Percentiles rank a stretch among this genome's conserved stretches.
Evolutionary conservation across 305 asterid species (phyloP).

Genomic region (Euphrasia arctica): DNA sequence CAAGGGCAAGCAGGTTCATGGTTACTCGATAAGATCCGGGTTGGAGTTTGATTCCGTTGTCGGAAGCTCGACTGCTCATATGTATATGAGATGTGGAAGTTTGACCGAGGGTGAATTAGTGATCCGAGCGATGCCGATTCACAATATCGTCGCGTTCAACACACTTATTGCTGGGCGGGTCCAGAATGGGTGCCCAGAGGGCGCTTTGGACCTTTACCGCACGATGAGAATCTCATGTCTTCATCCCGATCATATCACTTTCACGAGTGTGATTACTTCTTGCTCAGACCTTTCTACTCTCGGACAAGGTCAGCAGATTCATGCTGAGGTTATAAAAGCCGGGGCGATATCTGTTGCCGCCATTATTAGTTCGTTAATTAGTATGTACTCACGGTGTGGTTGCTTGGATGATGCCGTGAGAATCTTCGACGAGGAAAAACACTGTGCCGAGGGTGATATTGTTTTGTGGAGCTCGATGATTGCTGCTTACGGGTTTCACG

Average conservation of each 20-base stretch:
- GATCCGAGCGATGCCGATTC: slow-evolving; percentile 56
- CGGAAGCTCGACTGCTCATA: slow-evolving; percentile 72
- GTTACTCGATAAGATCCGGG: slow-evolving; percentile 50
- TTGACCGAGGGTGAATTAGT: slow-evolving; percentile 64
- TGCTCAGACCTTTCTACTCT: slow-evolving; percentile 79
- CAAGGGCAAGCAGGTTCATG: slow-evolving; percentile 69
- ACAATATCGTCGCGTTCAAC: slow-evolving; percentile 55
- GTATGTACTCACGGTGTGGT: slow-evolving; percentile 92
- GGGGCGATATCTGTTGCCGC: slow-evolving; percentile 56
- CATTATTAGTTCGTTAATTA: slow-evolving; percentile 65
- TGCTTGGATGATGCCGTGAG: slow-evolving; percentile 68
- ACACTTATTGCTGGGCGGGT: slow-evolving; percentile 80
- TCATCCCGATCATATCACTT: slow-evolving; percentile 78
- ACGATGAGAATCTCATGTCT: slow-evolving; percentile 58
- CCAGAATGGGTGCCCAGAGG: slow-evolving; percentile 61
- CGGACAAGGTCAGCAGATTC: slow-evolving; percentile 90
- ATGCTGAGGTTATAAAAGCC: slow-evolving; percentile 67
- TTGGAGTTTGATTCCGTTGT: slow-evolving; percentile 56
- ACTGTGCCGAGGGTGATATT: slow-evolving; percentile 41
- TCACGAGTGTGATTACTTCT: slow-evolving; percentile 67
- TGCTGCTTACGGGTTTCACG: slow-evolving; percentile 88
- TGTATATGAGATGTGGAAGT: slow-evolving; percentile 77
- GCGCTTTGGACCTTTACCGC: slow-evolving; percentile 59
- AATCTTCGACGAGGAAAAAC: slow-evolving; percentile 49
- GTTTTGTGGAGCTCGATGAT: slow-evolving; percentile 91